These are phyloP conservation scores for Ogataea nonfermentans DNA, from an alignment of 805 yeast species.

Conservation along the genomic window DNA sequence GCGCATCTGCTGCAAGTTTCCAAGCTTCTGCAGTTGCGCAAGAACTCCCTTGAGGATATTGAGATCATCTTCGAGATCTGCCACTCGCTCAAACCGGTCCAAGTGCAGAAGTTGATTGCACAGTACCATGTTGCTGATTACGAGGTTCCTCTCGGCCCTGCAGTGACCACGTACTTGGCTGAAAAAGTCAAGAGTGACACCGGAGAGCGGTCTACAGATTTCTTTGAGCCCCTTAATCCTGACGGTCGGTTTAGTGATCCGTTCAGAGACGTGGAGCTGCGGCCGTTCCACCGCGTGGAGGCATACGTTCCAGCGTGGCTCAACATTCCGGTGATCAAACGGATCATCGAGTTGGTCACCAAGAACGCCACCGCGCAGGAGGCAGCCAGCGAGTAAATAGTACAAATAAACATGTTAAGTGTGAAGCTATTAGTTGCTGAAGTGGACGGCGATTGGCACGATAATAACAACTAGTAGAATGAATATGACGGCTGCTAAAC, in stretches of 20 bases:
- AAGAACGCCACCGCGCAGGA: conserved; percentile 76
- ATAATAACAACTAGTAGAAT: conserved; percentile 80
- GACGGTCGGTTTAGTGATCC: conserved; percentile 83
- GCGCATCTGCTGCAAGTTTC: conserved; percentile 91
- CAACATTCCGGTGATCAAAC: conserved; percentile 82
- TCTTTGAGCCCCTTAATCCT: conserved; percentile 65
- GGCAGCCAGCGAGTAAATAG: conserved; percentile 15
- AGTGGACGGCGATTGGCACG: conserved; percentile 92
- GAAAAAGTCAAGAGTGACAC: conserved; percentile 58
- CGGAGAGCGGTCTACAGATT: conserved; percentile 55
- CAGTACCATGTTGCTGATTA: conserved; percentile 92
- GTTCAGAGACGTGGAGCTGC: conserved; percentile 66
- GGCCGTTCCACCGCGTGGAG: conserved; percentile 79
- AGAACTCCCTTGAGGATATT: conserved; percentile 84
- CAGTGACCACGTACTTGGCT: conserved; percentile 77
- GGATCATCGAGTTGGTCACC: conserved; percentile 85
- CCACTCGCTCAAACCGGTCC: conserved; percentile 90
- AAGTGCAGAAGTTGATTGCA: conserved; percentile 86
- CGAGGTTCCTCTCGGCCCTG: conserved; percentile 86
- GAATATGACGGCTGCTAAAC: conserved; percentile 76
- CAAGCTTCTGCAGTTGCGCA: conserved; percentile 86
- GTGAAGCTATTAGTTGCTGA: conserved; percentile 35
- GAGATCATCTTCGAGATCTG: conserved; percentile 93
- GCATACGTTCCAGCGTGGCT: conserved; percentile 95
- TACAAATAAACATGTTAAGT: conserved; percentile 2